Evolutionary conservation across 768 basidiomycete genomes (phyloP).

Genomic region (Kwoniella sp.): DNA sequence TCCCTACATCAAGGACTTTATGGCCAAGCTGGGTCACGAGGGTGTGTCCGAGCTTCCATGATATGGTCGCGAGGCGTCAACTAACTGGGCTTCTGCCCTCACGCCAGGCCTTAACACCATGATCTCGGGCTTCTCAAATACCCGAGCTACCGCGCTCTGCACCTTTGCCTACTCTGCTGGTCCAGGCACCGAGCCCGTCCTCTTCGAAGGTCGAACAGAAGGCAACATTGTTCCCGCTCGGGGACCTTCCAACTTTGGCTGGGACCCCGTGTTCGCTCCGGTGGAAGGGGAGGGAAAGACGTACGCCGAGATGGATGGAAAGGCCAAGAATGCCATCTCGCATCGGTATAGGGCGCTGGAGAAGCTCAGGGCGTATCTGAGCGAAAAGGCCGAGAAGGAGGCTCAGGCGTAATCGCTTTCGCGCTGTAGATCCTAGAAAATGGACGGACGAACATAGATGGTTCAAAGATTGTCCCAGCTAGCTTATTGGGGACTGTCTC

Average conservation of each 20-base stretch:
- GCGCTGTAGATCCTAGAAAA: neutral
- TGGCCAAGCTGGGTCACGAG: conserved; percentile 75
- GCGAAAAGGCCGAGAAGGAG: conserved; percentile 24
- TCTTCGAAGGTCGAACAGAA: conserved; percentile 82
- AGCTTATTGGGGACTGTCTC: no score
- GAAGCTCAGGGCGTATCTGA: conserved; percentile 55
- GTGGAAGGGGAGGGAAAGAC: conserved; percentile 66
- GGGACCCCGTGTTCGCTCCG: conserved; percentile 84
- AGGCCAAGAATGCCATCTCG: conserved; percentile 63
- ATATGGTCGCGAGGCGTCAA: neutral
- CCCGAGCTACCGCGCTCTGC: conserved; percentile 81
- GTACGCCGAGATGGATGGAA: conserved; percentile 68
- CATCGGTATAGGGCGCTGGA: conserved; percentile 68
- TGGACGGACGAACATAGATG: neutral
- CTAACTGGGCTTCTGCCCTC: neutral
- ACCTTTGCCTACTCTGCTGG: conserved; percentile 89
- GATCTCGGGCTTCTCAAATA: conserved; percentile 70
- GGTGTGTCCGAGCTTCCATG: conserved; percentile 54
- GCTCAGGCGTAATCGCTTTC: no score
- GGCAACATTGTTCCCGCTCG: conserved; percentile 84
- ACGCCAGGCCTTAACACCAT: conserved; percentile 69
- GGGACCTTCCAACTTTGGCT: conserved; percentile 76
- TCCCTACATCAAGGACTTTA: conserved; percentile 94
- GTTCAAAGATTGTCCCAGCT: no score
- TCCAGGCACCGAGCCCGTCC: conserved; percentile 69